A percentile compares a stretch with the other conserved stretches of the same genome.
Conservation (phyloP, 1,284 basidiomycete species). For the Sphaerobolus stellatus region DNA sequence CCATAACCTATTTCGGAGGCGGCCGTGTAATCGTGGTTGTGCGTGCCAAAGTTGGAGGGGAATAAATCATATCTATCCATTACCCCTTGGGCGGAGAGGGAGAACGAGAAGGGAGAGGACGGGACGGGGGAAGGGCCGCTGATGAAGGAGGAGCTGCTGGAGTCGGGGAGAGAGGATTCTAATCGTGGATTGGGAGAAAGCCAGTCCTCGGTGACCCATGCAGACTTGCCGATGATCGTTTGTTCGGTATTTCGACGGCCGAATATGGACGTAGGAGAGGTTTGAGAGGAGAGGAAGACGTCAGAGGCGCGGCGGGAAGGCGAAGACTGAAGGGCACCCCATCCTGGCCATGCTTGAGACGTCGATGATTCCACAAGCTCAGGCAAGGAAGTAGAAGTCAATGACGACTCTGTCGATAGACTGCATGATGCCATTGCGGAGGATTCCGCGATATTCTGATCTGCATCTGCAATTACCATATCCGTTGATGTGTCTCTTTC, state of each 20-base stretch:
- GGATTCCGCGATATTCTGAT: slow-evolving; percentile 4
- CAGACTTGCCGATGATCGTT: slow-evolving; percentile 74
- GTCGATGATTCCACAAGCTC: slow-evolving; percentile 51
- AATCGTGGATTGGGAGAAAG: slow-evolving; percentile 75
- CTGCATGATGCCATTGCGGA: slow-evolving; percentile 42
- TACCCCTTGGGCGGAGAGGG: slow-evolving; percentile 56
- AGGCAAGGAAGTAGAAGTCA: slow-evolving; percentile 40
- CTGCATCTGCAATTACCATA: background rate
- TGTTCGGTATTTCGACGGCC: slow-evolving; percentile 20
- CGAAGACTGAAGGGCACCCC: background rate
- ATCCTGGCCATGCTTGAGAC: slow-evolving; percentile 49
- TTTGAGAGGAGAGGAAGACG: slow-evolving; percentile 39
- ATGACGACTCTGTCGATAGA: slow-evolving; percentile 40
- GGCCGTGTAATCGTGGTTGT: slow-evolving; percentile 45
- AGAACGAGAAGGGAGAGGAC: slow-evolving; percentile 36
- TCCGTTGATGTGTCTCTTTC: slow-evolving; percentile 4
- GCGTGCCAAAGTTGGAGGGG: slow-evolving; percentile 38
- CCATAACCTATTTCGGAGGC: slow-evolving; percentile 60
- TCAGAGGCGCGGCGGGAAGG: slow-evolving; percentile 21
- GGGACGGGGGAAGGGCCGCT: slow-evolving; percentile 30
- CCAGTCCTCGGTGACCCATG: slow-evolving; percentile 81
- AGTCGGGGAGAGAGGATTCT: slow-evolving; percentile 47
- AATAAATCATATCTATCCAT: slow-evolving; percentile 80
- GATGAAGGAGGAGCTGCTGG: slow-evolving; percentile 36
- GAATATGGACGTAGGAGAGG: slow-evolving; percentile 2